Evolutionary conservation across 1,139 yeast species (phyloP), one percentile per base, ranked within the genome.

Genomic region (Saccharomyces hybrid): DNA sequence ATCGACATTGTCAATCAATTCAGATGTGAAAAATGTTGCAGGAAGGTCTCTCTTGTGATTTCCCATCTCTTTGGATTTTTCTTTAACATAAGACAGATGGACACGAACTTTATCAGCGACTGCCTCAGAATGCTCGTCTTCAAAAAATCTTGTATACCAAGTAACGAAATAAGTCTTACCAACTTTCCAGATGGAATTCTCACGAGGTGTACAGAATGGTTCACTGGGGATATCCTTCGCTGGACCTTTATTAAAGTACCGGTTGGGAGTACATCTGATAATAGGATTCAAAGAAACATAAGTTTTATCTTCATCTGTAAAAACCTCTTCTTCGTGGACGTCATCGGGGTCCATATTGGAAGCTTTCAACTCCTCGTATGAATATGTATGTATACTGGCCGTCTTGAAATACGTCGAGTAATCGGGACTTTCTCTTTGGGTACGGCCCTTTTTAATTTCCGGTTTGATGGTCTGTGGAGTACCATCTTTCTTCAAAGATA

Each of bases 171-270:
- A 86, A 0, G 87, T 79, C 56, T 77, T 71, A 46, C 79, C 95
- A 57, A 79, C 69, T 58, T 79, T 77, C 71, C 85, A 75, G 46
- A 72, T 74, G 11, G 75, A 65, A 57, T 81, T 77, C 60, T 87
- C 93, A 38, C 73, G 75, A 20, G 96, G 96, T 28, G 87, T 80
- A 69, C 96, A 89, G 69, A 88, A 87, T 14, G 96, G 96, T 55
- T 76, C 91, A 41, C 88, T 79, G 0, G 71, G 57, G 27, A 71
- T 68, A 58, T 80, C 80, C 62, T 81, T 81, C 41, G 82, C 84
- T 48, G 75, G 56, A 7, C 93, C 93, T 67, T 83, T 86, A 61
- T 77, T 79, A 64, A 75, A 76, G 67, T 86, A 89, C 50, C 78
- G 70, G 53, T 85, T 85, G 1, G 96, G 96, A 2, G 91, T 86